These are phyloP conservation scores for Paramarasmius palmivorus DNA, from an alignment of 1,284 basidiomycete species.

Conservation along the genomic window DNA sequence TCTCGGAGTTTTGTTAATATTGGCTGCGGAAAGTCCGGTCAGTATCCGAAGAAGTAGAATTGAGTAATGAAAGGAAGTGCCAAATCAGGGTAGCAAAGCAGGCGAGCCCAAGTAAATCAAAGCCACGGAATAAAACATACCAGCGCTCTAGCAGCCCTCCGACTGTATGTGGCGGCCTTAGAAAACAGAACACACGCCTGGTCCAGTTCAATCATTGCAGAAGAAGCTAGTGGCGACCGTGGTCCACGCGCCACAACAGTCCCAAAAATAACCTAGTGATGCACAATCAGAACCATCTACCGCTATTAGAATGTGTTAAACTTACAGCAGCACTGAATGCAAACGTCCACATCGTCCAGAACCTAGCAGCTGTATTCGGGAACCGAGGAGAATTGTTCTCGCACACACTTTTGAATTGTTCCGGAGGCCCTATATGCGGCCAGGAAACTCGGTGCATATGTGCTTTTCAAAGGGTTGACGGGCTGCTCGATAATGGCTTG, in stretches of 20 bases:
- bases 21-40: slow-evolving; percentile 32
- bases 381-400: slow-evolving; percentile 53
- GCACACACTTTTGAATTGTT: slow-evolving; percentile 55
- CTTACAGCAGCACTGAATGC: slow-evolving; percentile 63
- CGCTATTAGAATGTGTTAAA: slow-evolving; percentile 10
- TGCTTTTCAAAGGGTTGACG: slow-evolving; percentile 58
- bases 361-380: slow-evolving; percentile 53
- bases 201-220: slow-evolving; percentile 64
- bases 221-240: slow-evolving; percentile 53
- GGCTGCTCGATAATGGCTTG: slow-evolving; percentile 66
- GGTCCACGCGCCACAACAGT: slow-evolving; percentile 67
- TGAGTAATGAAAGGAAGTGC: background rate
- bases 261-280: slow-evolving; percentile 60
- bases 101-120: background rate
- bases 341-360: slow-evolving; percentile 67
- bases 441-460: slow-evolving; percentile 63
- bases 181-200: slow-evolving; percentile 59
- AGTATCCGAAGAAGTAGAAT: background rate
- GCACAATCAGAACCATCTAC: background rate
- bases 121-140: slow-evolving; percentile 38
- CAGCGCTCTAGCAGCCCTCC: slow-evolving; percentile 58
- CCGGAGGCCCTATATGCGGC: slow-evolving; percentile 61
- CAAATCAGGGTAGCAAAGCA: too few species aligned
- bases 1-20: slow-evolving; percentile 55
- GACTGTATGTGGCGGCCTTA: slow-evolving; percentile 53